Percentiles rank a stretch among this genome's conserved stretches.
phyloP scores from a whole-genome alignment of 2,329 filamentous ascomycete species.

The Cercospora sp. region DNA sequence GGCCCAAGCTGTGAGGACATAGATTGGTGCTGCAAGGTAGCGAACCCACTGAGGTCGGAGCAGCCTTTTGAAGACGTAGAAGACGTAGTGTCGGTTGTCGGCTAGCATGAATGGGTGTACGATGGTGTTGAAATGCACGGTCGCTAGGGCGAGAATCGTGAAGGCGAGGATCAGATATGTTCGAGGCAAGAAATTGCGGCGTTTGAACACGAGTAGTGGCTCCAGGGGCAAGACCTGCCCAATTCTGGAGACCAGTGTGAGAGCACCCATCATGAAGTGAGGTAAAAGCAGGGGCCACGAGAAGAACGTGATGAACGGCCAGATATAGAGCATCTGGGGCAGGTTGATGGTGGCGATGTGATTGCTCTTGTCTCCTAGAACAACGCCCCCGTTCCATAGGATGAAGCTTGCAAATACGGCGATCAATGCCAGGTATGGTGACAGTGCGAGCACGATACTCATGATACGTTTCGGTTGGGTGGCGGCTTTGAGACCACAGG shows the following conservation, averaged over 20 bases:
- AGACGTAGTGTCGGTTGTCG: conserved; percentile 96
- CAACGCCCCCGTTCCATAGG: conserved; percentile 84
- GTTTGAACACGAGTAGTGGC: conserved; percentile 39
- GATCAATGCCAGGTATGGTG: conserved; percentile 63
- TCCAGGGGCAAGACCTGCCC: conserved; percentile 33
- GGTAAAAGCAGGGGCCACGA: conserved; percentile 74
- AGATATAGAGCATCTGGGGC: conserved; percentile 92
- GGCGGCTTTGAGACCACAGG: conserved; percentile 55
- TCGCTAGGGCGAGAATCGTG: conserved; percentile 46
- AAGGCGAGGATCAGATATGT: conserved; percentile 40
- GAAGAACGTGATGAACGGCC: conserved; percentile 87
- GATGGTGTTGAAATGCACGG: conserved; percentile 81
- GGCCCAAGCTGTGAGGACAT: conserved; percentile 69
- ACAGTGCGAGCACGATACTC: conserved; percentile 23
- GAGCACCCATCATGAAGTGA: conserved; percentile 45
- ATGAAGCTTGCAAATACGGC: conserved; percentile 72
- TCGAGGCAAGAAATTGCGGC: conserved; percentile 41
- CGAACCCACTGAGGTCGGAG: conserved; percentile 48
- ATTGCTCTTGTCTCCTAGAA: conserved; percentile 92
- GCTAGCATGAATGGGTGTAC: conserved; percentile 94
- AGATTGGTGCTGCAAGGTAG: conserved; percentile 63
- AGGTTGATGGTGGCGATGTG: conserved; percentile 87
- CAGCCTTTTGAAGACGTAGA: conserved; percentile 89
- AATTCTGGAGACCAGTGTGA: conserved; percentile 31
- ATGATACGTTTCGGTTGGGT: conserved; percentile 30